A percentile compares a stretch with the other conserved stretches of the same genome.
Evolutionary conservation across 169 alveolate species (phyloP).

Genomic region (Cryptosporidium meleagridis): DNA sequence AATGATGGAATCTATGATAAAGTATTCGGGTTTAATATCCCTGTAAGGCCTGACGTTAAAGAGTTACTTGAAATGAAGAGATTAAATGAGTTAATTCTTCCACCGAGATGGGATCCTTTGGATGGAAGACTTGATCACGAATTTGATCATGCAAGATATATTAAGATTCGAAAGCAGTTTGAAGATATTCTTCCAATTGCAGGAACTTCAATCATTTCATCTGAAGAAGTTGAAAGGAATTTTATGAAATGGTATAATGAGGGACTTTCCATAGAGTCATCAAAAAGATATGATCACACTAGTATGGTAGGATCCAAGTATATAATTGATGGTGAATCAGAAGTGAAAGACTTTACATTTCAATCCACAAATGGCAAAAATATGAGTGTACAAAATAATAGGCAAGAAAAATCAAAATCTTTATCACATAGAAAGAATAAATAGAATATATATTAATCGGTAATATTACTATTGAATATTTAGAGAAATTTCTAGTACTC

Average conservation of each 20-base stretch:
- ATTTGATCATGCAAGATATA: constrained; percentile 70
- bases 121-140: constrained; percentile 74
- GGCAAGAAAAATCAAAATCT: neutral
- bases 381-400: constrained; percentile 23
- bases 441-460: neutral
- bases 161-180: constrained; percentile 48
- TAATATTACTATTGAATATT: neutral
- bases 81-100: constrained; percentile 59
- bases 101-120: constrained; percentile 75
- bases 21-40: constrained; percentile 44
- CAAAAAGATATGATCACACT: constrained; percentile 49
- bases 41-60: constrained; percentile 56
- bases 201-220: constrained; percentile 24
- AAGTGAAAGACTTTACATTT: constrained; percentile 18
- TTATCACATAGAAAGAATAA: neutral
- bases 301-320: constrained; percentile 63
- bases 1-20: constrained; percentile 49
- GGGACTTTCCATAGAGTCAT: constrained; percentile 23
- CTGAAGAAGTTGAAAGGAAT: constrained; percentile 53
- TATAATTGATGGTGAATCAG: constrained; percentile 48
- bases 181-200: constrained; percentile 69
- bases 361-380: constrained; percentile 58
- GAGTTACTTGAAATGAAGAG: constrained; percentile 63
- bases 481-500: neutral
- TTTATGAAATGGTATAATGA: constrained; percentile 63